phyloP scores from a whole-genome alignment of 495 filamentous ascomycete genomes.

The Aspergillus saccharolyticus region DNA sequence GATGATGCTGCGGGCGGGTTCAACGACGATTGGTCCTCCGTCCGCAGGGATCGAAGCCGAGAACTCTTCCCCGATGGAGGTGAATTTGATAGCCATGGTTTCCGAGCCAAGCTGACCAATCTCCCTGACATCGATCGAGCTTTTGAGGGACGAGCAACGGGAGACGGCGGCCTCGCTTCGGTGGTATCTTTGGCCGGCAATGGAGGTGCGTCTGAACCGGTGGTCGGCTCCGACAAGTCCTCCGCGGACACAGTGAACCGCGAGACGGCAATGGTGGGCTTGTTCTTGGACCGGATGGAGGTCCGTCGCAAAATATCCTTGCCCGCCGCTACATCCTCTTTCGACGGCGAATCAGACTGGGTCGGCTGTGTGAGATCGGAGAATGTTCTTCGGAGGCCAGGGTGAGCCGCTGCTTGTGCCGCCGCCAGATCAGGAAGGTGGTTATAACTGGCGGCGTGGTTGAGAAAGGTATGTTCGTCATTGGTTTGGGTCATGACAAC shows the following conservation, averaged over 20 bases:
- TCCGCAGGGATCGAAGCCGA: slow-evolving; percentile 32
- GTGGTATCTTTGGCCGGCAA: slow-evolving; percentile 18
- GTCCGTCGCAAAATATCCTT: slow-evolving; percentile 45
- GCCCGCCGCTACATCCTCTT: slow-evolving; percentile 41
- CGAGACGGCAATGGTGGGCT: slow-evolving; percentile 30
- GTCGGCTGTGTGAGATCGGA: slow-evolving; percentile 37
- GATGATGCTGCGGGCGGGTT: slow-evolving; percentile 12
- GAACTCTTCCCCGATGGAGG: slow-evolving; percentile 44
- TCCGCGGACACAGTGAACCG: slow-evolving; percentile 37
- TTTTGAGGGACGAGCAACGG: slow-evolving; percentile 41
- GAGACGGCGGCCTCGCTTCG: slow-evolving; percentile 35
- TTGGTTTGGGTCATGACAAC: slow-evolving; percentile 22
- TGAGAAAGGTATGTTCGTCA: slow-evolving; percentile 25
- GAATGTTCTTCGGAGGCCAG: slow-evolving; percentile 40
- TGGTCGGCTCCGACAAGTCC: slow-evolving; percentile 27
- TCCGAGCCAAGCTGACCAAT: slow-evolving; percentile 60
- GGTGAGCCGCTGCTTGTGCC: slow-evolving; percentile 18
- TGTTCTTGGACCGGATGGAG: slow-evolving; percentile 38
- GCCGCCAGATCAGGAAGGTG: slow-evolving; percentile 30
- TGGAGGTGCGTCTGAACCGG: slow-evolving; percentile 14
- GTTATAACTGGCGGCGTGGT: slow-evolving; percentile 42
- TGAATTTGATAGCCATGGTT: slow-evolving; percentile 61
- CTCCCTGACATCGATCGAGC: slow-evolving; percentile 55
- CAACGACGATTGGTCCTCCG: slow-evolving; percentile 36
- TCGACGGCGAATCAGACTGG: slow-evolving; percentile 33